phyloP scores from a whole-genome alignment of 164 flowering plant species.

The Annona squamosa region DNA sequence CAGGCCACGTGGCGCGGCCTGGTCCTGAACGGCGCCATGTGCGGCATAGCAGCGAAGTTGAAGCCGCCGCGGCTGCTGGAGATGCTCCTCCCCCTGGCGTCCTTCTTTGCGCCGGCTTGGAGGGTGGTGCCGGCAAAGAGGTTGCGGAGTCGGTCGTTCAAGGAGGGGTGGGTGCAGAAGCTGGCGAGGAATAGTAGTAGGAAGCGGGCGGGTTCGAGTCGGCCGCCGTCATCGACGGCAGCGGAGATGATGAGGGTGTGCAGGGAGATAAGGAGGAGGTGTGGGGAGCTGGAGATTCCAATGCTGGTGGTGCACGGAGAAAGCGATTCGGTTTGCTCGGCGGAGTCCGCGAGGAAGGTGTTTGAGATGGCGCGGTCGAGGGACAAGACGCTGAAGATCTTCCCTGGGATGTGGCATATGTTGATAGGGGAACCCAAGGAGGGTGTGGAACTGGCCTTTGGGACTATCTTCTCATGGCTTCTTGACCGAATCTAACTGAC shows the following conservation, averaged over 20 bases:
- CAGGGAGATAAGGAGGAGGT: slow-evolving; percentile 19
- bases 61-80: slow-evolving; percentile 35
- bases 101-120: slow-evolving; percentile 27
- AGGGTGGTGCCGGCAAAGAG: slow-evolving; percentile 7
- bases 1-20: slow-evolving; percentile 29
- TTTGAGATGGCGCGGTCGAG: slow-evolving; percentile 21
- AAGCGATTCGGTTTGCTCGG: slow-evolving; percentile 30
- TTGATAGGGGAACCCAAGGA: slow-evolving; percentile 36
- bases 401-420: slow-evolving; percentile 42
- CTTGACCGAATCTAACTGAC: slow-evolving; percentile 5
- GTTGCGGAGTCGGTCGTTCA: slow-evolving; percentile 9
- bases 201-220: slow-evolving; percentile 1
- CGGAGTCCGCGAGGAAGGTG: slow-evolving; percentile 19
- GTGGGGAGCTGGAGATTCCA: slow-evolving; percentile 29
- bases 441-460: slow-evolving; percentile 29
- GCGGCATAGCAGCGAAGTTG: slow-evolving; percentile 29
- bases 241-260: slow-evolving; percentile 21
- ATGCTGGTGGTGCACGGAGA: slow-evolving; percentile 40
- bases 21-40: slow-evolving; percentile 40
- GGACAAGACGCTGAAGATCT: slow-evolving; percentile 33
- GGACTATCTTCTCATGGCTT: slow-evolving; percentile 27
- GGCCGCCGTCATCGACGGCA: slow-evolving; percentile 18
- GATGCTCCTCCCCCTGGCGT: slow-evolving; percentile 30
- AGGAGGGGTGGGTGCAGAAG: slow-evolving; percentile 19
- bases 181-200: slow-evolving; percentile 6